Percentiles rank a stretch among this genome's conserved stretches.
Conservation (phyloP, 148 eudicot genomes). For the Fagopyrum tataricum region DNA sequence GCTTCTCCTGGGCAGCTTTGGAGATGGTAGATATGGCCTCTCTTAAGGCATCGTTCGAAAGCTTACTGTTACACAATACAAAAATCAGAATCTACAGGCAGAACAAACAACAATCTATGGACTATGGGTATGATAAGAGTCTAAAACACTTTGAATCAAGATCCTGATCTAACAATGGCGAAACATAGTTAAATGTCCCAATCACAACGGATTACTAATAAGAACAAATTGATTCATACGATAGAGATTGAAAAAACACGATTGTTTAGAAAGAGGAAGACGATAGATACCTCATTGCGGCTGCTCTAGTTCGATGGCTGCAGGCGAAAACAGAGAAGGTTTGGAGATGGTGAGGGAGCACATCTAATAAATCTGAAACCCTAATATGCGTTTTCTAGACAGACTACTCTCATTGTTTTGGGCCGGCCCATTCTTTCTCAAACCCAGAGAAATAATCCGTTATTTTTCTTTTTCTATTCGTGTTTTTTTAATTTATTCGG, state of each 20-base stretch:
- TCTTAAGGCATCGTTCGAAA: conserved; percentile 8
- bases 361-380: conserved; percentile 3
- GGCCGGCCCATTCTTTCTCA: neutral
- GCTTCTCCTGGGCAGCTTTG: neutral
- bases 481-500: too few species aligned
- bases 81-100: neutral
- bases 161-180: neutral
- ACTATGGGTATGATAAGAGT: neutral
- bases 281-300: too few species aligned
- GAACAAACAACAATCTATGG: neutral
- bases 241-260: neutral
- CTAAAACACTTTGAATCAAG: too few species aligned
- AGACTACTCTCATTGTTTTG: neutral
- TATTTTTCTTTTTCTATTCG: too few species aligned
- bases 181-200: neutral
- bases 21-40: conserved; percentile 6
- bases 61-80: conserved; percentile 8
- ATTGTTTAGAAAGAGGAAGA: neutral
- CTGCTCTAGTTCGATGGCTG: neutral
- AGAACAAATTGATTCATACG: neutral
- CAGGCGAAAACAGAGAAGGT: neutral
- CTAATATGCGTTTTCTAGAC: neutral
- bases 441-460: too few species aligned
- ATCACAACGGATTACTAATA: neutral
- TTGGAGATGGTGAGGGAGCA: neutral